These are phyloP conservation scores for Wickerhamomyces tratensis DNA, from an alignment of 805 yeast species.

Conservation along the genomic window DNA sequence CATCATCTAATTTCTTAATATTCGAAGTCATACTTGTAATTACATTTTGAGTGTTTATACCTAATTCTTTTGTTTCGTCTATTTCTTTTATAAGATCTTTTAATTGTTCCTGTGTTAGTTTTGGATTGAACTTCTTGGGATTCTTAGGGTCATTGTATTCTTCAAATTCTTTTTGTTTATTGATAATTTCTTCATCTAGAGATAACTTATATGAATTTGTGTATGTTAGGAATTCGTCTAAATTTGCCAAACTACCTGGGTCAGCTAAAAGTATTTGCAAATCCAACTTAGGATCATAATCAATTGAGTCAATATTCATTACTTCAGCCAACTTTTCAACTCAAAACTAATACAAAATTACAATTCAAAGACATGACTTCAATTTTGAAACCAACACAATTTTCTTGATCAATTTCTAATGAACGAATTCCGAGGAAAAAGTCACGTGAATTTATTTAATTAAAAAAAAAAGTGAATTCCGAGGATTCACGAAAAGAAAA, in stretches of 20 bases:
- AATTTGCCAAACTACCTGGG: constrained; percentile 38
- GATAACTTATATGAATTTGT: constrained; percentile 40
- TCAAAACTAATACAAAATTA: too few species aligned
- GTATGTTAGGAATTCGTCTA: constrained; percentile 40
- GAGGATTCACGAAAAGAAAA: not conserved
- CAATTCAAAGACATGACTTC: too few species aligned
- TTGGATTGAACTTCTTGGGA: constrained; percentile 7
- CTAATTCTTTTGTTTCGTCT: constrained; percentile 34
- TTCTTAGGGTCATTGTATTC: constrained; percentile 14
- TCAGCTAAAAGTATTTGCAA: constrained; percentile 39
- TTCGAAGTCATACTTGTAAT: constrained; percentile 66
- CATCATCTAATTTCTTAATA: constrained; percentile 69
- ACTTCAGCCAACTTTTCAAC: too few species aligned
- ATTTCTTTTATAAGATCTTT: constrained; percentile 33
- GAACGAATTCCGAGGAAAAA: not conserved
- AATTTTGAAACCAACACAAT: too few species aligned
- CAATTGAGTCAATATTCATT: constrained; percentile 13
- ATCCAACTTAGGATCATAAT: constrained; percentile 47
- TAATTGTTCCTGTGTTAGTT: constrained; percentile 18
- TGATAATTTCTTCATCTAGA: constrained; percentile 34
- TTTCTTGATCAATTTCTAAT: not conserved
- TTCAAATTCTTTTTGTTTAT: constrained; percentile 27
- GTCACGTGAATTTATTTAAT: not conserved
- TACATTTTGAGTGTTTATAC: constrained; percentile 46
- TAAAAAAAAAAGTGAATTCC: too few species aligned